These are phyloP conservation scores for Penicillium maclennaniae DNA, from an alignment of 495 filamentous ascomycete species.

Conservation along the genomic window DNA sequence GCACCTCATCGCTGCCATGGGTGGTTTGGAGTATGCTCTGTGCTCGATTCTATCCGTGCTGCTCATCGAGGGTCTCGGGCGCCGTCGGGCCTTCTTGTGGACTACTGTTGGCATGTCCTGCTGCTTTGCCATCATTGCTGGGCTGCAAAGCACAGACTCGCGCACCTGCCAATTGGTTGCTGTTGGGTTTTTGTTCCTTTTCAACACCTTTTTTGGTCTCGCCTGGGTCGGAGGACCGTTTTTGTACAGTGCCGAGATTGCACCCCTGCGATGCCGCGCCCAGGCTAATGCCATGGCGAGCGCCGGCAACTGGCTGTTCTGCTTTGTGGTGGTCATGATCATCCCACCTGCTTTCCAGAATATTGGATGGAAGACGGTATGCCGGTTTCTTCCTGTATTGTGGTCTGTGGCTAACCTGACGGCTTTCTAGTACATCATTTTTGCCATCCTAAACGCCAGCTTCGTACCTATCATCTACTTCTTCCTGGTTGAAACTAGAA, in stretches of 20 bases:
- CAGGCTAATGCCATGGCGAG: background rate
- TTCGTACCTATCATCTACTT: slow-evolving; percentile 6
- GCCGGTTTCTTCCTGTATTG: too few relatives aligned
- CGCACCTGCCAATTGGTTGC: slow-evolving; percentile 35
- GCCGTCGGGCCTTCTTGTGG: slow-evolving; percentile 51
- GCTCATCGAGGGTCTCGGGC: slow-evolving; percentile 48
- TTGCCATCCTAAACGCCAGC: slow-evolving; percentile 1
- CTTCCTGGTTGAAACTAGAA: slow-evolving; percentile 1
- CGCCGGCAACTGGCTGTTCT: background rate
- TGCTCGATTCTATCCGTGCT: slow-evolving; percentile 9
- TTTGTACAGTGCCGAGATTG: slow-evolving; percentile 54
- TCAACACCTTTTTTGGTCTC: slow-evolving; percentile 56
- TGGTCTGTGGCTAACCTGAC: background rate
- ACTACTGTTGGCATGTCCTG: slow-evolving; percentile 46
- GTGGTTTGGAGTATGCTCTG: background rate
- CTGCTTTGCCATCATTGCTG: slow-evolving; percentile 47
- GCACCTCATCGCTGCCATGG: slow-evolving; percentile 6
- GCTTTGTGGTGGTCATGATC: background rate
- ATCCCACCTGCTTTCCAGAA: background rate
- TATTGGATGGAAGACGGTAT: background rate
- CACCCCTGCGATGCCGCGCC: slow-evolving; percentile 23
- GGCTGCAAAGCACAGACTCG: slow-evolving; percentile 39
- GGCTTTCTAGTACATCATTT: slow-evolving; percentile 1
- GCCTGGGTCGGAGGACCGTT: slow-evolving; percentile 56
- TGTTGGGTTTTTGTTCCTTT: slow-evolving; percentile 55